These are phyloP conservation scores for Tuber microsphaerosporum DNA, from an alignment of 495 filamentous ascomycete genomes.

Conservation along the genomic window DNA sequence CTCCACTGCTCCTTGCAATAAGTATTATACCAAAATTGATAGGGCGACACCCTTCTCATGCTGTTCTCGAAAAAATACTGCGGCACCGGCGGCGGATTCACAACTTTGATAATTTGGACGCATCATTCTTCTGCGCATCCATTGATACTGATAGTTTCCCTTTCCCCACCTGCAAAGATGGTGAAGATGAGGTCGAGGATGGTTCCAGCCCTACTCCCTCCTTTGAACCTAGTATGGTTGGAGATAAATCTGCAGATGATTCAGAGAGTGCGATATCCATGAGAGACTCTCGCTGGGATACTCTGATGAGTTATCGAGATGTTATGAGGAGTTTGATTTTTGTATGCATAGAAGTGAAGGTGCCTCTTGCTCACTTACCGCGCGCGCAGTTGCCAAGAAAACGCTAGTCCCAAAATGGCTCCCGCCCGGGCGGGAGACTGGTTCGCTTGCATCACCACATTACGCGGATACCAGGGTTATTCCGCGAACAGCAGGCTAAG, in stretches of 20 bases:
- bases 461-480: too few species aligned
- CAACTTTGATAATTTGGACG: slow-evolving; percentile 22
- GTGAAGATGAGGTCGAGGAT: background rate
- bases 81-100: slow-evolving; percentile 33
- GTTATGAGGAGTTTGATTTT: slow-evolving; percentile 1
- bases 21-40: slow-evolving; percentile 90
- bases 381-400: too few species aligned
- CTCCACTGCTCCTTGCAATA: slow-evolving; percentile 87
- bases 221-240: background rate
- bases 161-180: background rate
- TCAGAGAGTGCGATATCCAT: background rate
- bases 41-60: slow-evolving; percentile 74
- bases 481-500: too few species aligned
- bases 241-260: background rate
- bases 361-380: background rate
- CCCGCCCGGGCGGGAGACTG: too few species aligned
- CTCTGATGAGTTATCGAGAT: background rate
- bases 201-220: background rate
- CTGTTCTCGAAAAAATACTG: slow-evolving; percentile 71
- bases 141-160: background rate
- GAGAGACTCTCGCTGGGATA: background rate
- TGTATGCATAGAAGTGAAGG: background rate
- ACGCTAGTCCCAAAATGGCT: too few species aligned
- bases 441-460: too few species aligned
- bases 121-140: slow-evolving; percentile 11